Evolutionary conservation across 2,329 filamentous ascomycete genomes (phyloP).

Genomic region (Cordyceps javanica): DNA sequence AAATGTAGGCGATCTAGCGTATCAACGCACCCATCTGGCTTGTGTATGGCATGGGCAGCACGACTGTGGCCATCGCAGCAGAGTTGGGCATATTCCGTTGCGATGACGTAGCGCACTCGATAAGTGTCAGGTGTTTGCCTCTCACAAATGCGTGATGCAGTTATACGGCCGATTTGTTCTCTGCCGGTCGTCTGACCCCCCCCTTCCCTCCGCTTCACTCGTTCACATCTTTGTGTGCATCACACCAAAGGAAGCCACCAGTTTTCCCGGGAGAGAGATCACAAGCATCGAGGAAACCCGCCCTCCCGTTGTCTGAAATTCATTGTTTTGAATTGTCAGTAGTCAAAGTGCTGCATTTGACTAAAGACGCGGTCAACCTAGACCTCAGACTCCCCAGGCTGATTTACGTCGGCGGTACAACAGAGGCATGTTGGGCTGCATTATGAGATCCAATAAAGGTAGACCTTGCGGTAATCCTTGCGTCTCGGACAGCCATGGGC

Average conservation of each 20-base stretch:
- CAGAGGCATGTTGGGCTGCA: background rate
- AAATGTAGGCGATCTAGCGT: background rate
- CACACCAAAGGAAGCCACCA: background rate
- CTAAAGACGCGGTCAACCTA: background rate
- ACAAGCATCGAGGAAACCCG: background rate
- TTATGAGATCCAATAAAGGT: background rate
- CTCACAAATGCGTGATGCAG: constrained; percentile 3
- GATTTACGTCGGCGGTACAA: background rate
- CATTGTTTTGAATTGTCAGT: background rate
- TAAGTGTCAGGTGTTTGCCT: constrained; percentile 1
- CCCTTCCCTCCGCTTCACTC: background rate
- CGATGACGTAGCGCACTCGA: background rate
- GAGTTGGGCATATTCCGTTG: background rate
- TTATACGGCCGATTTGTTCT: constrained; percentile 10
- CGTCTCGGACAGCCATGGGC: background rate
- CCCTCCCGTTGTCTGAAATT: background rate
- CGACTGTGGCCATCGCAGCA: background rate
- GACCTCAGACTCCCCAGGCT: background rate
- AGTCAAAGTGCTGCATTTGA: background rate
- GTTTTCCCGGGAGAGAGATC: background rate
- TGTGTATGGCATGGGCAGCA: background rate
- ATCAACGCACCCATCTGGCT: background rate
- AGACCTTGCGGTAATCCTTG: background rate
- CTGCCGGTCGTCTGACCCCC: background rate
- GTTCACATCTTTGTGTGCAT: background rate